Percentiles rank a stretch among this genome's conserved stretches.
Conservation (phyloP, 176 grass and related monocot genomes). For the Avena insularis region DNA sequence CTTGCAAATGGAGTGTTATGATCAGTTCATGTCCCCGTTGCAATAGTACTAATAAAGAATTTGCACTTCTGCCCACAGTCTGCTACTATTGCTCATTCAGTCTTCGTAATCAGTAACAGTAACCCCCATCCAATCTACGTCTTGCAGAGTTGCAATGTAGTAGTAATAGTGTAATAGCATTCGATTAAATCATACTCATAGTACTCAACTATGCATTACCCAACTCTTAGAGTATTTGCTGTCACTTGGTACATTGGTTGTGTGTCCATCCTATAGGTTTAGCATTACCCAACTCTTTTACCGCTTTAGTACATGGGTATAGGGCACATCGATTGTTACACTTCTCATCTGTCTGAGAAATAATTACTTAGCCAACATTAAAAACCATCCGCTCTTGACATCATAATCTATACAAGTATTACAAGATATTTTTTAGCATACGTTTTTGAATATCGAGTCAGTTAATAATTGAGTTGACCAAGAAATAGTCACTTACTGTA, state of each 20-base stretch:
- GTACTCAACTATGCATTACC: too few relatives aligned
- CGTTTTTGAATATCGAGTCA: too few relatives aligned
- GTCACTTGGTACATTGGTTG: not conserved
- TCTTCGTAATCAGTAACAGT: not conserved
- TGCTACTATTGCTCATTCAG: constrained; percentile 5
- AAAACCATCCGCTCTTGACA: not conserved
- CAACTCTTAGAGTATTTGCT: too few relatives aligned
- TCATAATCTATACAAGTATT: not conserved
- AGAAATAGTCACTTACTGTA: too few relatives aligned
- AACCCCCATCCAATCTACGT: not conserved
- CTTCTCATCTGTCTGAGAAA: not conserved
- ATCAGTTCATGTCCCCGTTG: constrained; percentile 27
- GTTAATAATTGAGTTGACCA: too few relatives aligned
- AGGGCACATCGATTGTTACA: not conserved
- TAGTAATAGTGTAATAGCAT: not conserved
- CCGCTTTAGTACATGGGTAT: not conserved
- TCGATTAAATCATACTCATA: not conserved
- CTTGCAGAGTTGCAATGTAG: not conserved
- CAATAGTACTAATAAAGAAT: constrained; percentile 19
- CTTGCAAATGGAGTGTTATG: constrained; percentile 24
- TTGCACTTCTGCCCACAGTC: not conserved
- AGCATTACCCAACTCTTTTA: not conserved
- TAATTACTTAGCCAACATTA: too few relatives aligned
- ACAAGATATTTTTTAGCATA: too few relatives aligned
- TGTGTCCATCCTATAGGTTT: not conserved